Evolutionary conservation across 495 filamentous ascomycete genomes (phyloP), one percentile per base, ranked within the genome.

Genomic region (Neurospora sublineolata): DNA sequence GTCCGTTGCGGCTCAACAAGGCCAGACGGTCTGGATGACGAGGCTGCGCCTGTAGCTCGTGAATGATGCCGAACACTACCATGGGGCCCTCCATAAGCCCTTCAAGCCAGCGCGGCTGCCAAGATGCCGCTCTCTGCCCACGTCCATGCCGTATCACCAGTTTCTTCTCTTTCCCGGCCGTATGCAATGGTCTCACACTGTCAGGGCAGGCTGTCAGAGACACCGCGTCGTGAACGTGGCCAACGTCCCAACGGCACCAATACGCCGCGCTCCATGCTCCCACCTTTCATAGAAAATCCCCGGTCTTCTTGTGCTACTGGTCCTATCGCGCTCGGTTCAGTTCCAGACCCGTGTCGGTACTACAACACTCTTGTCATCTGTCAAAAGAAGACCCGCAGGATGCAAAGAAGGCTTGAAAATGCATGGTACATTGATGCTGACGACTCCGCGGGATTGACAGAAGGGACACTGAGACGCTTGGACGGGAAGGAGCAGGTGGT

Each of bases 401-500:
- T 30, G 52, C 52, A 30, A 33, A 37, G 67, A 42, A 73, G 39
- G n/a, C 37, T 20, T 70, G 46, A 16, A 70, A 14, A 75, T 58
- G 78, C 76, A 79, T 73, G 75, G 75, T 52, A 77, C 76, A 76
- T 76, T 71, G 68, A 67, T 38, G 71, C 72, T 74, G 68, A 73
- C 70, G 67, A 64, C 46, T 27, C 40, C 14, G n/a, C 64, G 75
- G 75, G 67, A 18, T 30, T 33, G 52, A 60, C 27, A 60, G 52
- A 30, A 60, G 52, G 2, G 23, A 36, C 27, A 18, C 27, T 74
- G 76, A 73, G 44, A 74, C 68, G n/a, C 37, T 64, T 81, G 6
- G 75, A 80, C 68, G 78, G 89, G 37, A 91, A 91, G 73, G 89
- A 90, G 1, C 89, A 92, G 77, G 84, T 88, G 16, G 91, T 89